phyloP scores from a whole-genome alignment of 495 filamentous ascomycete genomes.

The Penicillium bialowiezense region DNA sequence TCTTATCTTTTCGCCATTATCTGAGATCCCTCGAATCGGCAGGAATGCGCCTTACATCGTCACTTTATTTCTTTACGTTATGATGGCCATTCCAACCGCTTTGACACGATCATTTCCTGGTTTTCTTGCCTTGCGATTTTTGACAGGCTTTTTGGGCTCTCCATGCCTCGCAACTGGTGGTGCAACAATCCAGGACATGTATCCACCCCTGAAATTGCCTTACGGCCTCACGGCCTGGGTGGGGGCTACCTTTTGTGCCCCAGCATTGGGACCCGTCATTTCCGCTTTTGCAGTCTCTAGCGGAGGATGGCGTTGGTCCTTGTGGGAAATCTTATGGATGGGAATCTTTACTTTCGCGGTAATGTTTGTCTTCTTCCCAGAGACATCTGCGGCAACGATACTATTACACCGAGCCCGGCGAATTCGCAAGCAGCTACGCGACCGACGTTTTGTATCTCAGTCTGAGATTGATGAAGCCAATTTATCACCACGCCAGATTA shows the following conservation, averaged over 20 bases:
- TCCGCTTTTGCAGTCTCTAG: slow-evolving; percentile 23
- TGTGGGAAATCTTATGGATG: slow-evolving; percentile 41
- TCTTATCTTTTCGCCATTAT: not conserved
- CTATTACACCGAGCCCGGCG: not conserved
- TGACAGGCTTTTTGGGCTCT: slow-evolving; percentile 48
- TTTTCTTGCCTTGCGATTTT: slow-evolving; percentile 44
- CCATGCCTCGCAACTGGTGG: slow-evolving; percentile 50
- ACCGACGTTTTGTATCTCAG: no score
- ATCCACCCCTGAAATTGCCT: not conserved
- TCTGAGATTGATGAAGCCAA: no score
- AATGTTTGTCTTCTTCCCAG: not conserved
- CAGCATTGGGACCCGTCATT: slow-evolving; percentile 29
- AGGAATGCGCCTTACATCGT: not conserved
- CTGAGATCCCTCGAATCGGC: not conserved
- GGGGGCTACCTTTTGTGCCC: slow-evolving; percentile 20
- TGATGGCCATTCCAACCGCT: not conserved
- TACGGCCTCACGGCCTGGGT: slow-evolving; percentile 7
- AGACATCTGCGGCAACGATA: not conserved
- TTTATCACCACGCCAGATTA: not conserved
- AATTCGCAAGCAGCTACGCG: no score
- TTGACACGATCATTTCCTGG: slow-evolving; percentile 28
- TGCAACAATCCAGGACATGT: slow-evolving; percentile 53
- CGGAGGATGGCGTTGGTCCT: slow-evolving; percentile 32
- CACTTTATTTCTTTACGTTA: not conserved
- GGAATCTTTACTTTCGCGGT: not conserved